phyloP scores from a whole-genome alignment of 2,329 filamentous ascomycete genomes.

The Colletotrichum plurivorum region DNA sequence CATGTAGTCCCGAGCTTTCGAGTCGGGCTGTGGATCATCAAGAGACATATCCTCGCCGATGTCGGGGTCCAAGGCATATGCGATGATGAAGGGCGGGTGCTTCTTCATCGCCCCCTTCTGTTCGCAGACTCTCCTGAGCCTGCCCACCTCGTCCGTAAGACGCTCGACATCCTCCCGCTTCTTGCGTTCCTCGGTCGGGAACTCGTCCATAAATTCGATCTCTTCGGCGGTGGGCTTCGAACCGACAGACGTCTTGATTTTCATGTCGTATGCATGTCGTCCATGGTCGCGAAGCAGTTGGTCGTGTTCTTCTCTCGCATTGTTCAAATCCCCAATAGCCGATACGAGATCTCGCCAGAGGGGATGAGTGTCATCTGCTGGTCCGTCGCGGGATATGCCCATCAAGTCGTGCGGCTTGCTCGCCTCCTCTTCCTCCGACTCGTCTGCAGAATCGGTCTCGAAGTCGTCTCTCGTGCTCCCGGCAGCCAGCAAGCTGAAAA shows the following conservation, averaged over 20 bases:
- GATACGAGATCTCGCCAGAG: slow-evolving; percentile 60
- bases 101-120: slow-evolving; percentile 59
- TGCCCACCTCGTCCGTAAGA: slow-evolving; percentile 50
- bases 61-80: slow-evolving; percentile 56
- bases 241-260: slow-evolving; percentile 48
- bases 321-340: slow-evolving; percentile 60
- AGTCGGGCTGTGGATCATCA: slow-evolving; percentile 47
- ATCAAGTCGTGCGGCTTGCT: slow-evolving; percentile 51
- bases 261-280: slow-evolving; percentile 54
- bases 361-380: slow-evolving; percentile 60
- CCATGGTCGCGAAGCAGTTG: slow-evolving; percentile 59
- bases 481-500: slow-evolving; percentile 54
- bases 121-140: slow-evolving; percentile 57
- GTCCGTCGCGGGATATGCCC: slow-evolving; percentile 53
- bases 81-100: slow-evolving; percentile 55
- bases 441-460: slow-evolving; percentile 31
- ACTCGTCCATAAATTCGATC: slow-evolving; percentile 60
- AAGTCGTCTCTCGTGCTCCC: not conserved
- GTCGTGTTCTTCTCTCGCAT: slow-evolving; percentile 62
- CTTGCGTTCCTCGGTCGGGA: slow-evolving; percentile 52
- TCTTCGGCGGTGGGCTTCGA: slow-evolving; percentile 53
- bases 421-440: slow-evolving; percentile 13
- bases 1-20: slow-evolving; percentile 53
- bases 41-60: slow-evolving; percentile 60
- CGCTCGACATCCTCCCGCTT: slow-evolving; percentile 51